phyloP scores from a whole-genome alignment of 129 eudicot species.

The Flaveria sonorensis region DNA sequence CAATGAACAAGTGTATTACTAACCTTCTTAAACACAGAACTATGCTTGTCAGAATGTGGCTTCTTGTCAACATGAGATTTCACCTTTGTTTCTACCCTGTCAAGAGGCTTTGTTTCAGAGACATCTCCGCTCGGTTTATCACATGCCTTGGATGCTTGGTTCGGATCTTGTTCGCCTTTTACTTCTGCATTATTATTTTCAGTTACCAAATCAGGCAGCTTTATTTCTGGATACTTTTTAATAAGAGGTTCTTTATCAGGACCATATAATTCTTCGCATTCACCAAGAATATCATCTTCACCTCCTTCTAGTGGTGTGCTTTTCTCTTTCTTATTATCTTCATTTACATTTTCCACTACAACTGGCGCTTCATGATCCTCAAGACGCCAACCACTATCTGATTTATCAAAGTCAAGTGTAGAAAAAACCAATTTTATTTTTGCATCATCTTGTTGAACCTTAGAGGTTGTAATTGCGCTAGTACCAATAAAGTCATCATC shows the following conservation, averaged over 20 bases:
- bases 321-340: slow-evolving; percentile 23
- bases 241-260: slow-evolving; percentile 87
- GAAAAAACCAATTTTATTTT: slow-evolving; percentile 76
- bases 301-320: slow-evolving; percentile 34
- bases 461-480: slow-evolving; percentile 44
- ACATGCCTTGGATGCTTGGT: slow-evolving; percentile 30
- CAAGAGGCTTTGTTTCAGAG: slow-evolving; percentile 19
- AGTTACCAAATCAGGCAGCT: slow-evolving; percentile 36
- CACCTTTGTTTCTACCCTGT: slow-evolving; percentile 37
- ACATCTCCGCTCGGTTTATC: slow-evolving; percentile 20
- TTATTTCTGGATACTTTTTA: slow-evolving; percentile 53
- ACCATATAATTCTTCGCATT: slow-evolving; percentile 88
- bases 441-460: slow-evolving; percentile 49
- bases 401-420: slow-evolving; percentile 43
- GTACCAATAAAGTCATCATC: slow-evolving; percentile 76
- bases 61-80: slow-evolving; percentile 28
- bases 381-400: slow-evolving; percentile 30
- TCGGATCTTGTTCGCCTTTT: slow-evolving; percentile 31
- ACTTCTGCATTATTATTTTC: slow-evolving; percentile 29
- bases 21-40: slow-evolving; percentile 67
- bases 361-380: slow-evolving; percentile 39
- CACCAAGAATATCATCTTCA: slow-evolving; percentile 62
- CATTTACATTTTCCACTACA: slow-evolving; percentile 23
- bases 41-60: slow-evolving; percentile 46
- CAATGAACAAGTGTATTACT: slow-evolving; percentile 11